Base-by-base conservation (phyloP, 2,329 filamentous ascomycete species). In the Pezicula rhizophila region DNA sequence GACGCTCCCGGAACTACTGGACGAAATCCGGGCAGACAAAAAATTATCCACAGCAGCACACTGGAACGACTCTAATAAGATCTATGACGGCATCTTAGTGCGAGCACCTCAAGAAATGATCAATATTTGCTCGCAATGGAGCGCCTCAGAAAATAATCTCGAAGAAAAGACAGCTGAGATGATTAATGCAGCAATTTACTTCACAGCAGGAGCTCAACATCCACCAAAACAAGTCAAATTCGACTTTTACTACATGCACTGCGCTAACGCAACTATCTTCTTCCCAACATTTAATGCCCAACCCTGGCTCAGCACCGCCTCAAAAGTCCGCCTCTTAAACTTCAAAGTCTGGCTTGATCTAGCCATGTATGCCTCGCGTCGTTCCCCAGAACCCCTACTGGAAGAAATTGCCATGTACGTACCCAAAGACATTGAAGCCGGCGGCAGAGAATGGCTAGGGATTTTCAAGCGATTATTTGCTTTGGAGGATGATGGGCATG, bases 161-260 rank as follows among this genome's bases (percentile, higher is more conserved):
- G 68, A 77, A 23, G 66, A 74, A 47, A 76, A 77, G 58, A 71
- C 76, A 1, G 78, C 75, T 0, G 81, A 85, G 63, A 89, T 95
- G 83, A 82, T 85, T 42, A 84, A 92, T 55, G 73, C 79, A 0
- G 67, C 73, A 15, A 72, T 78, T 0, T 77, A 70, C 49, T 65
- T 76, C 28, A 71, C 73, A 28, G 65, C 73, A 0, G 66, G 70
- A 1, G 78, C 84, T 1, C 80, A 88, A 0, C 72, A 78, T 26
- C 79, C 79, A 0, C 72, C 74, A 1, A 86, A 90, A 63, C 66
- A 74, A 18, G 72, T 84, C 44, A 90, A 86, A 63, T 82, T 89
- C 63, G 91, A 96, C 64, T 96, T 96, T 65, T 93, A 84, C 71
- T 74, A 72, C 62, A 90, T 91, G 59, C 91, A 96, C 66, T 80